Base-by-base conservation (phyloP, 2,329 filamentous ascomycete species). In the Lomentospora prolificans region DNA sequence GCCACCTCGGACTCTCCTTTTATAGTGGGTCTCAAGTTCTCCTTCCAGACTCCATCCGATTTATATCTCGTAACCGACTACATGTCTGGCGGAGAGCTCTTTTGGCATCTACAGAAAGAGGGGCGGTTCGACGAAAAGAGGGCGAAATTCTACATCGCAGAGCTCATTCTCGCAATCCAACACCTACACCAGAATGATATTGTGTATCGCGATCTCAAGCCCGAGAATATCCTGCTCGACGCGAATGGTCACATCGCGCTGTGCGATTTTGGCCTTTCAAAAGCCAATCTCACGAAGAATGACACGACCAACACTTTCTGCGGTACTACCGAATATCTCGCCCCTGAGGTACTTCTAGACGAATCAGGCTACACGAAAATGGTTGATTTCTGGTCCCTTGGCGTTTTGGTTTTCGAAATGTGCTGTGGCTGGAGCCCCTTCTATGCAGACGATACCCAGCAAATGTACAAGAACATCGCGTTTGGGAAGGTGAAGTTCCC, bases 401-500 rank as follows among this genome's bases (percentile, higher is more conserved):
- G 94, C 57, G 94, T 99, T 51, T 78, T 99, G 55, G 94, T 99
- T 1, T 99, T 99, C 65, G 94, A 99, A 71, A 99, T 99, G 94
- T 99, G 94, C 75, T 99, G 94, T 65, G 94, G 94, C 31, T 99
- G 94, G 94, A 96, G 90, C 65, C 94, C 94, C 0, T 99, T 99
- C 73, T 99, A 97, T 64, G 94, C 94, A 57, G 94, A 99, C 66
- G 94, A 99, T 67, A 99, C 94, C 0, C 94, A 99, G 71, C 94
- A 99, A 70, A 99, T 99, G 94, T 99, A 99, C 77, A 99, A 99
- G 78, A 99, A 99, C 74, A 99, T 99, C 68, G 94, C 94, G 0
- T 99, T 99, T 66, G 94, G 94, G 67, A 99, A 99, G 69, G 94
- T 99, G 57, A 82, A 94, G 59, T 99, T 99, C 70, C 94, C 94